Base-by-base conservation (phyloP, 2,329 filamentous ascomycete species). In the Hypoxylon sp. region DNA sequence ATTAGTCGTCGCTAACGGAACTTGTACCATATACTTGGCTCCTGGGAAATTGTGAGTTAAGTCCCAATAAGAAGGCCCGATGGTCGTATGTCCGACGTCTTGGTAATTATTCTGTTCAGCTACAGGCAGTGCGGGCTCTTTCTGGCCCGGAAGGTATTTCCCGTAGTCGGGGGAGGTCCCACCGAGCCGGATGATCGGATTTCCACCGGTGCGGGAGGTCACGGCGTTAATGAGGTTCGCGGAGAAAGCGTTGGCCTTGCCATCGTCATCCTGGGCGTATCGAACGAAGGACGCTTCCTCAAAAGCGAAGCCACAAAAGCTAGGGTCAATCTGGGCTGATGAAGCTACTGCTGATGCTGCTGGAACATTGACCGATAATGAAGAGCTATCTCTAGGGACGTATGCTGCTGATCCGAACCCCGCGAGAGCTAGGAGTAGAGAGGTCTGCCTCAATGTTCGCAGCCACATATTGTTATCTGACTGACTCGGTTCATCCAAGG, bases 151-250 rank as follows among this genome's bases (percentile, higher is more conserved):
- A 6, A 78, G 64, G 61, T 79, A 80, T 59, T 70, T 75, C 2
- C 76, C 79, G 57, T 81, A 81, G 66, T 81, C 79, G 8, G 78
- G 71, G 47, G 77, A 79, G 1, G 79, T 80, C 8, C 79, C 79
- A 11, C 79, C 79, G 2, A 81, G 69, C 11, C 79, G 73, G 39
- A 81, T 81, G 50, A 78, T 75, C 3, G 79, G 77, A 33, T 72
- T 73, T 1, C 79, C 79, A 2, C 77, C 77, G 0, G 78, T 81
- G 26, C 79, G 76, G 5, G 74, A 75, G 48, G 77, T 79, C 52
- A 81, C 74, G 17, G 70, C 72, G 14, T 77, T 63, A 46, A 81
- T 78, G 31, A 81, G 74, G 55, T 81, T 81, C 13, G 69, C 52
- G 0, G 78, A 79, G 69, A 81, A 81, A 9, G 57, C 54, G 33